Evolutionary conservation across 2,329 filamentous ascomycete species (phyloP).

Genomic region (Calonectria pauciramosa): DNA sequence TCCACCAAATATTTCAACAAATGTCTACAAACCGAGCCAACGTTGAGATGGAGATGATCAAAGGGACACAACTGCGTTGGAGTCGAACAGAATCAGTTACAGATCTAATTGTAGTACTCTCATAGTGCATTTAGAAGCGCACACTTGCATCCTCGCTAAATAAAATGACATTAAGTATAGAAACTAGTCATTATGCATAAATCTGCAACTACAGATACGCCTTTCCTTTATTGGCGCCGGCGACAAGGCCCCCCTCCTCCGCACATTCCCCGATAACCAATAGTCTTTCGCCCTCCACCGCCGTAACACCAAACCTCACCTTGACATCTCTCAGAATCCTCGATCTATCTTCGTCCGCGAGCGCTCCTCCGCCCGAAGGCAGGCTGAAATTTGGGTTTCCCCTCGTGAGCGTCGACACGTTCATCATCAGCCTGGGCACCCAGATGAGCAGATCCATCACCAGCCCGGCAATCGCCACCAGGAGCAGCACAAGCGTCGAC

Average conservation of each 20-base stretch:
- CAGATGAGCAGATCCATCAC: slow-evolving; percentile 2
- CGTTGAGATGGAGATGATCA: background rate
- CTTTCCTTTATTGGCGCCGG: background rate
- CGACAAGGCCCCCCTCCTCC: background rate
- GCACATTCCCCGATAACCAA: slow-evolving; percentile 10
- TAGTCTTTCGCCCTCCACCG: background rate
- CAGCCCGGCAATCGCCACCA: background rate
- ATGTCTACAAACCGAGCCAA: background rate
- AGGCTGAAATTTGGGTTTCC: slow-evolving; percentile 6
- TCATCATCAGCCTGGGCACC: slow-evolving; percentile 21
- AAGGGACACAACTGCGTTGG: too few relatives aligned
- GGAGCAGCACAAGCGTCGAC: background rate
- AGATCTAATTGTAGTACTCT: background rate
- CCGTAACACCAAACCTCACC: slow-evolving; percentile 4
- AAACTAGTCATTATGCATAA: background rate
- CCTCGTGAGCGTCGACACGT: slow-evolving; percentile 11
- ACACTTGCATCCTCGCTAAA: background rate
- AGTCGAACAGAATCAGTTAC: too few relatives aligned
- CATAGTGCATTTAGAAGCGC: background rate
- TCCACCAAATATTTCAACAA: too few relatives aligned
- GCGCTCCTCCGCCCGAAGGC: background rate
- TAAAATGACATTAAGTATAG: background rate
- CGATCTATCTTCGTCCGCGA: slow-evolving; percentile 2
- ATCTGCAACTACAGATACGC: background rate
- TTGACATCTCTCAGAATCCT: slow-evolving; percentile 1